These are phyloP conservation scores for Podospora tetraspora DNA, from an alignment of 495 filamentous ascomycete genomes.

Conservation along the genomic window DNA sequence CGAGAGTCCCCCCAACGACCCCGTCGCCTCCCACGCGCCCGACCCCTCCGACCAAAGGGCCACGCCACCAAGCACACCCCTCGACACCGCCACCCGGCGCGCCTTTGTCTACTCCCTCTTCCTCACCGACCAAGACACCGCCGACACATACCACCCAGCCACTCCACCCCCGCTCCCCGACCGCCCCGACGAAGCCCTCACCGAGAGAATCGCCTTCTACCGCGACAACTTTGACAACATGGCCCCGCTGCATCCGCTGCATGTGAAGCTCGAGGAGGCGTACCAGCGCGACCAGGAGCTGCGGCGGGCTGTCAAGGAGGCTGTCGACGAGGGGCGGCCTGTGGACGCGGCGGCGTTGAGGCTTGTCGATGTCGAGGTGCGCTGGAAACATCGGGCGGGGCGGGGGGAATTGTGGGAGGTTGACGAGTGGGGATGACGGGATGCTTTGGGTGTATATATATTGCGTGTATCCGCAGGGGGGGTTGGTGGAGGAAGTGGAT, in stretches of 20 bases:
- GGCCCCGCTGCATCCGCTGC: background rate
- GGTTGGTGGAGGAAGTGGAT: background rate
- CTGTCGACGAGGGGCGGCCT: background rate
- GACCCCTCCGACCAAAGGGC: background rate
- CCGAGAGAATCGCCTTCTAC: background rate
- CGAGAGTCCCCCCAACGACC: background rate
- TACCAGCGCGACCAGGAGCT: background rate
- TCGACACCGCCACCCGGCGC: background rate
- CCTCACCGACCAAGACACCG: background rate
- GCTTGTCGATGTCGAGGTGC: background rate
- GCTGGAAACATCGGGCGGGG: no score
- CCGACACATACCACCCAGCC: background rate
- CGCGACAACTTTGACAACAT: background rate
- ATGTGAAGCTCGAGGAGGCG: background rate
- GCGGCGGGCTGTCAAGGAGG: background rate
- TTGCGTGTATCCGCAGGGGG: no score
- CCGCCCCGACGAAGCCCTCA: background rate
- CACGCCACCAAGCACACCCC: background rate
- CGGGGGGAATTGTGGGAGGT: no score
- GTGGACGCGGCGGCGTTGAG: background rate
- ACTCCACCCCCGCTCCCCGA: no score
- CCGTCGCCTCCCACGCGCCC: no score
- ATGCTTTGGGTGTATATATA: no score
- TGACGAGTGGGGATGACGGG: no score
- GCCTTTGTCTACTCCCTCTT: background rate